Base-by-base conservation (phyloP, 2,329 filamentous ascomycete genomes). In the Xylaria polymorpha region DNA sequence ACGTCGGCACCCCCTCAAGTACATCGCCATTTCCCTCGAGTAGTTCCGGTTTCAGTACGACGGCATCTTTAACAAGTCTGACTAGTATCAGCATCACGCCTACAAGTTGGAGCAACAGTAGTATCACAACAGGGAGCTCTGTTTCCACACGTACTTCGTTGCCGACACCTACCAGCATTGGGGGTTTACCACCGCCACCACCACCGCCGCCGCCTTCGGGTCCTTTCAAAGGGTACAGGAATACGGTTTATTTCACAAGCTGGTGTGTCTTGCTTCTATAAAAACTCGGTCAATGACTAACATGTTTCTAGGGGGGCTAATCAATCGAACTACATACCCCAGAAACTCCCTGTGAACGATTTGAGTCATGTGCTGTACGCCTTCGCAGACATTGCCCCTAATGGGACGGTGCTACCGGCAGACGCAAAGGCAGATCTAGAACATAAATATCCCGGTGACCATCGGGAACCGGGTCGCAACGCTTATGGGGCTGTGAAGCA, bases 401-500 rank as follows among this genome's bases (percentile, higher is more conserved):
- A 85, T 51, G 85, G 85, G 12, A 81, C 81, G 48, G 84, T 87
- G 78, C 83, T 74, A 67, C 84, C 92, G 8, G 89, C 88, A 1
- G 90, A 93, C 75, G 77, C 83, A 0, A 91, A 85, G 77, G 85
- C 89, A 12, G 91, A 94, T 68, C 71, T 84, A 0, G 84, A 94
- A 62, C 93, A 91, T 76, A 90, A 89, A 76, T 94, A 92, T 74
- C 80, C 87, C 0, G 92, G 95, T 77, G 88, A 87, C 1, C 85
- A 85, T 61, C 39, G 62, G 71, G 64, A 67, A 15, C 48, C 18
- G 1, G 67, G 69, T 7, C 88, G 83, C 67, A 94, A 95, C 76
- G 88, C 90, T 60, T 94, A 94, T 75, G 94, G 94, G 48, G 91
- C 89, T 76, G 80, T 94, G 71, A 94, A 94, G 81, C 92, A 95